Evolutionary conservation across 2,329 filamentous ascomycete genomes (phyloP), one percentile per base, ranked within the genome.

Genomic region (Cercospora sesami): DNA sequence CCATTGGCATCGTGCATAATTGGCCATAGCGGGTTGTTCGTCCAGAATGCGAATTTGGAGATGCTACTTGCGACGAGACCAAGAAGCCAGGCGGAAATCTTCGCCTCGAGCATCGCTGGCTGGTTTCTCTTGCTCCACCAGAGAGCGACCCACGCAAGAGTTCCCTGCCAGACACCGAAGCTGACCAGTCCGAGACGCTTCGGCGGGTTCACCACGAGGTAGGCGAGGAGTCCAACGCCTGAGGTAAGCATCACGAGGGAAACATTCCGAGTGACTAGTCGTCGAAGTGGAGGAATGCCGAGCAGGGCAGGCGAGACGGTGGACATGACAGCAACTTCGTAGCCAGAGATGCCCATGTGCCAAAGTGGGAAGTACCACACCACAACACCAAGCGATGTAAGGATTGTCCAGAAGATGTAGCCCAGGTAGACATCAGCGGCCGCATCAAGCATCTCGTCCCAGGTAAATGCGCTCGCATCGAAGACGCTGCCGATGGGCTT

Each of bases 321-420:
- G 60, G 86, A 87, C 88, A 98, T 90, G 76, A 99, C 90, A 72
- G 96, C 85, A 53, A 89, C 90, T 81, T 99, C 95, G 77, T 95
- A 99, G 70, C 95, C 95, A 4, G 94, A 98, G 69, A 99, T 96
- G 30, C 95, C 95, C 95, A 99, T 99, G 79, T 97, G 89, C 95
- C 95, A 99, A 10, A 99, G 87, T 14, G 95, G 95, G 79, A 99
- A 99, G 80, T 96, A 99, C 95, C 95, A 99, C 55, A 99, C 91
- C 51, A 92, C 85, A 55, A 99, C 84, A 28, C 93, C 94, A 63
- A 99, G 84, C 69, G 93, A 93, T 67, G 95, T 99, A 72, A 97
- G 83, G 77, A 94, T 91, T 9, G 94, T 93, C 95, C 95, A 99
- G 81, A 98, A 98, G 65, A 95, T 88, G 78, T 94, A 98, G 68